These are phyloP conservation scores for Rhizopogon parksii DNA, from an alignment of 1,284 basidiomycete genomes.

Conservation along the genomic window DNA sequence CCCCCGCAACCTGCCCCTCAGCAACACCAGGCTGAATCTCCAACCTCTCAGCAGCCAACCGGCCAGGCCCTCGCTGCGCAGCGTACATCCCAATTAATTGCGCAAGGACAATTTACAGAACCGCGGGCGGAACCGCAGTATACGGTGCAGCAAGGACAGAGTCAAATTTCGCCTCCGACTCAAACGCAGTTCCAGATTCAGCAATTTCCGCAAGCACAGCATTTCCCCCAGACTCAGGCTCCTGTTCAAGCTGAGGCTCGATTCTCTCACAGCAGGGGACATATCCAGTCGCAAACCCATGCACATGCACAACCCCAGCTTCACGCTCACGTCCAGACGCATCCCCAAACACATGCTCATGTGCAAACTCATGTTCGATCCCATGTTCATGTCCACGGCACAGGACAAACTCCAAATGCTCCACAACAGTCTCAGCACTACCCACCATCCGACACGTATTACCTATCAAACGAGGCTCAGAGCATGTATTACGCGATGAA, in stretches of 20 bases:
- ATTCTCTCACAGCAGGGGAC: not conserved
- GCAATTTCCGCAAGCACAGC: not conserved
- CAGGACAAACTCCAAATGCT: not conserved
- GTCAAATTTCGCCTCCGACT: not conserved
- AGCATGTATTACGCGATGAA: slow-evolving; percentile 11
- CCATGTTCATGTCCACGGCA: not conserved
- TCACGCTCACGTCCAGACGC: not conserved
- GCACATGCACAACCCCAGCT: not conserved
- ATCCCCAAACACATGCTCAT: not conserved
- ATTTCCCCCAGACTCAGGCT: not conserved
- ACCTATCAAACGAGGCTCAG: not conserved
- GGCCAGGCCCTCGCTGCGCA: not conserved
- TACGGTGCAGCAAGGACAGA: not conserved
- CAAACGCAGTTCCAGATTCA: not conserved
- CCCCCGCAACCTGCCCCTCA: not conserved
- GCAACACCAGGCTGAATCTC: not conserved
- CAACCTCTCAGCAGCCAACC: not conserved
- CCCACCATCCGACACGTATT: not conserved
- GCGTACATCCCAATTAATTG: not conserved
- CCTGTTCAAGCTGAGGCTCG: not conserved
- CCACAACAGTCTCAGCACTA: not conserved
- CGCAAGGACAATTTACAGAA: not conserved
- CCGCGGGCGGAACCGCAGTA: not conserved
- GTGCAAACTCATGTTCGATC: not conserved
- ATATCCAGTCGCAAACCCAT: not conserved